Evolutionary conservation across 208 protist genomes (phyloP), one percentile per base, ranked within the genome.

Genomic region (Entamoeba invadens): DNA sequence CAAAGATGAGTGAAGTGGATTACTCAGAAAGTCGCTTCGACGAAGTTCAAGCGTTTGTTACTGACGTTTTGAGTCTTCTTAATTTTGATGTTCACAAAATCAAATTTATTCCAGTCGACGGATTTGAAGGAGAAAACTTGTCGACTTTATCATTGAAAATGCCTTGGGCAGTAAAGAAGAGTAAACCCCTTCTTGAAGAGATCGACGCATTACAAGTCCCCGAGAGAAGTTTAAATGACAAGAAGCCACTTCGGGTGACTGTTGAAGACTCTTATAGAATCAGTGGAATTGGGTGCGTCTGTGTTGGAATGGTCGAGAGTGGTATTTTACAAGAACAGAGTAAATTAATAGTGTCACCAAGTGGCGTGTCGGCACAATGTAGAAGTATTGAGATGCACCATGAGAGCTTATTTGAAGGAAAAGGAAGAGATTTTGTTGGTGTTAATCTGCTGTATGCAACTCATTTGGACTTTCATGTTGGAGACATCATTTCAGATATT

Each of bases 191-290:
- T 45, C 91, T 98, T 45, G 97, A 98, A 94, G 97, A 97, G 38
- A 96, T 99, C 31, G 97, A 99, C 95, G 92, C 93, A 68, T 94
- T 97, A 94, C 94, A 96, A 57, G 94, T 96, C 45, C 97, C 97
- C 45, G 97, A 97, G 92, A 96, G 98, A 94, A 97, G 97, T 47
- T 92, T 94, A 42, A 98, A 99, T 94, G n/a, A n/a, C n/a, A n/a
- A n/a, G n/a, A 98, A 98, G 96, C 98, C 98, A 87, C 96, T 99
- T 46, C 97, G 98, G 96, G 96, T 94, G 95, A 97, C 93, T 57
- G 94, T 99, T 42, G 97, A 98, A 96, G 98, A 99, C 95, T 98
- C 98, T 94, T 99, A 98, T 97, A 99, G 98, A 97, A 99, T 99
- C 94, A 95, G 95, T 45, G 97, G 97, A 95, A 96, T 98, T 97